Conservation (phyloP, 148 eudicot genomes). For the Camellia lanceoleosa region DNA sequence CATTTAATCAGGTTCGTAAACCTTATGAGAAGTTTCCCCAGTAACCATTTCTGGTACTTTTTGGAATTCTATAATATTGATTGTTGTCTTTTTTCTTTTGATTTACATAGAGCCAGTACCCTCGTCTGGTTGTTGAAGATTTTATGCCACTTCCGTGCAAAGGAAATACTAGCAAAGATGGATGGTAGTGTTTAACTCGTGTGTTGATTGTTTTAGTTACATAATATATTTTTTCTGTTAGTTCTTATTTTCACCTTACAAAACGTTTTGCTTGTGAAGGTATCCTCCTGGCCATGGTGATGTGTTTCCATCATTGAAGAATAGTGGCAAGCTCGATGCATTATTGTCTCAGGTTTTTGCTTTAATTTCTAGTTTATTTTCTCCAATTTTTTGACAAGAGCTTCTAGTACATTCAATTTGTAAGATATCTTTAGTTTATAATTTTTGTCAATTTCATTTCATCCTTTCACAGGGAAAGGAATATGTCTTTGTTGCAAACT, state of each 20-base stretch:
- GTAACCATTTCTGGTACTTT: not conserved
- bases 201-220: conserved; percentile 1
- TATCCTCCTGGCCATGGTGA: conserved; percentile 99
- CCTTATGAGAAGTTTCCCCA: not conserved
- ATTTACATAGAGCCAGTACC: conserved; percentile 78
- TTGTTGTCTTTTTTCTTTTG: conserved; percentile 13
- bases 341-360: conserved; percentile 74
- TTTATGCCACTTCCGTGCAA: conserved; percentile 76
- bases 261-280: conserved; percentile 44
- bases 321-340: conserved; percentile 91
- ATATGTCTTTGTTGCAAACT: conserved; percentile 90
- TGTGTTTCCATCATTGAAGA: conserved; percentile 86
- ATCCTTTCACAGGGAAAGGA: conserved; percentile 77
- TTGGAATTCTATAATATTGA: not conserved
- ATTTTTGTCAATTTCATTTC: conserved; percentile 8
- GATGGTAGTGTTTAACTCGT: conserved; percentile 52
- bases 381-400: not conserved
- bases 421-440: not conserved
- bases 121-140: conserved; percentile 86
- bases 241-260: conserved; percentile 17
- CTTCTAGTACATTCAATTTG: not conserved
- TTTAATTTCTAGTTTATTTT: not conserved
- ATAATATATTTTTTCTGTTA: not conserved
- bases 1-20: conserved; percentile 83
- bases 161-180: conserved; percentile 78